Evolutionary conservation across 108 stramenopile genomes (phyloP).

Genomic region (Cafeteria roenbergensis): DNA sequence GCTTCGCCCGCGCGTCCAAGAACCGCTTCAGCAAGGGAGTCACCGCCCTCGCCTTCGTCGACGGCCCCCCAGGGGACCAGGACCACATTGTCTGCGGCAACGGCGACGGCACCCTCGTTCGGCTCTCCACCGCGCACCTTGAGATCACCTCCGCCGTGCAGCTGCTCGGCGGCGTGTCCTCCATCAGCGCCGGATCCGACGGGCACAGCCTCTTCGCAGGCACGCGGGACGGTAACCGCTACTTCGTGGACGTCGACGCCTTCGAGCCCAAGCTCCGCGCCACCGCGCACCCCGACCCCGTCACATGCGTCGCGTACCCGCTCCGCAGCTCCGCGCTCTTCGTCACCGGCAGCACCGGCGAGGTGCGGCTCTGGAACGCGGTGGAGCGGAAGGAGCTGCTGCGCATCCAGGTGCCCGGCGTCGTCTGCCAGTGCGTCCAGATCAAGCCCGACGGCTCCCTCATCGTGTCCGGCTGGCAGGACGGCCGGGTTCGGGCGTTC

Average conservation of each 20-base stretch:
- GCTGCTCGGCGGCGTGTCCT: constrained; percentile 61
- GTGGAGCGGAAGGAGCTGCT: constrained; percentile 54
- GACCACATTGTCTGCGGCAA: constrained; percentile 61
- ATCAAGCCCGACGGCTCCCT: constrained; percentile 49
- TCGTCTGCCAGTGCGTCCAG: constrained; percentile 57
- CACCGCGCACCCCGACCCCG: constrained; percentile 60
- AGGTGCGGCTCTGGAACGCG: constrained; percentile 70
- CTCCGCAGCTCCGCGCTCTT: constrained; percentile 57
- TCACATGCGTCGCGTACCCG: constrained; percentile 62
- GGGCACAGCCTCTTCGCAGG: constrained; percentile 50
- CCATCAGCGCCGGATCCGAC: constrained; percentile 43
- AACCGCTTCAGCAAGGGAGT: constrained; percentile 58
- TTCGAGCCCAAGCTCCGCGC: constrained; percentile 54
- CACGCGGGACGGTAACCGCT: constrained; percentile 48
- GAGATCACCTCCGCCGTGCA: constrained; percentile 36
- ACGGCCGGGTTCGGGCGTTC: constrained; percentile 75
- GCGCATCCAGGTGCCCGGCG: constrained; percentile 70
- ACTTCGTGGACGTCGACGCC: constrained; percentile 51
- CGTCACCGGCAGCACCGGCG: constrained; percentile 54
- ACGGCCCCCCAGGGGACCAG: constrained; percentile 56
- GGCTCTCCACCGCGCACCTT: constrained; percentile 44
- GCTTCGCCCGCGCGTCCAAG: constrained; percentile 39
- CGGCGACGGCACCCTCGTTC: constrained; percentile 60
- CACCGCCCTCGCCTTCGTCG: constrained; percentile 44
- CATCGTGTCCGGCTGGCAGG: constrained; percentile 67